Conservation (phyloP, 495 filamentous ascomycete genomes). For the Articulospora tetracladia region DNA sequence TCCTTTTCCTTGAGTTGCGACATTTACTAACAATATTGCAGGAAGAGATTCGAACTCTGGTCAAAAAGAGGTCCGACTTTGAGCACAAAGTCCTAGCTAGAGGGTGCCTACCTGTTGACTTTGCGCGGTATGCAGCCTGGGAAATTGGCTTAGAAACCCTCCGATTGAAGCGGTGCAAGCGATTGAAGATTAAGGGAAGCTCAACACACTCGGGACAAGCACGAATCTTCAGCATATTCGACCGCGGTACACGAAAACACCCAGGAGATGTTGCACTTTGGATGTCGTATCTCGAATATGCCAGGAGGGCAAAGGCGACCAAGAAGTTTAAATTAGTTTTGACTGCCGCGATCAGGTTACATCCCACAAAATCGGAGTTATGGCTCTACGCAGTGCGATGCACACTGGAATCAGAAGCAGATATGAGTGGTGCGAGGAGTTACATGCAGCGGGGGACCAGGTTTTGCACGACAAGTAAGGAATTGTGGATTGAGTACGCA, state of each 20-base stretch:
- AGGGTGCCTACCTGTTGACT: conserved; percentile 70
- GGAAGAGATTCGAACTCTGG: conserved; percentile 84
- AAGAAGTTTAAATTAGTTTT: conserved; percentile 78
- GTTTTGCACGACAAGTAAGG: conserved; percentile 70
- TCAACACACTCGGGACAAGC: conserved; percentile 63
- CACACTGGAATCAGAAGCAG: conserved; percentile 68
- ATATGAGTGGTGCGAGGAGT: conserved; percentile 80
- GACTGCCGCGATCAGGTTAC: conserved; percentile 73
- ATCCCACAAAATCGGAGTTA: conserved; percentile 76
- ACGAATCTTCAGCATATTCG: conserved; percentile 82
- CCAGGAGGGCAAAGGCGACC: conserved; percentile 66
- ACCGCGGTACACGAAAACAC: conserved; percentile 83
- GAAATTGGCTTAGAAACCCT: conserved; percentile 86
- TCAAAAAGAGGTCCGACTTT: conserved; percentile 86
- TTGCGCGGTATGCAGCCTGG: conserved; percentile 81
- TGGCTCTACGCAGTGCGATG: conserved; percentile 85
- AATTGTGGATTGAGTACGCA: conserved; percentile 85
- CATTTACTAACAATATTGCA: conserved; percentile 28
- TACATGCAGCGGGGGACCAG: conserved; percentile 87
- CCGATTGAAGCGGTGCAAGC: conserved; percentile 73
- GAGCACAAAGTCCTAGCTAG: conserved; percentile 86
- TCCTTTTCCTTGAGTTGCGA: neutral
- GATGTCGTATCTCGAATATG: conserved; percentile 87
- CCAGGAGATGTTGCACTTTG: conserved; percentile 80
- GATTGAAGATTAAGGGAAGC: conserved; percentile 66